Evolutionary conservation across 495 filamentous ascomycete genomes (phyloP), one percentile per base, ranked within the genome.

Genomic region (Trichocladium uniseriatum): DNA sequence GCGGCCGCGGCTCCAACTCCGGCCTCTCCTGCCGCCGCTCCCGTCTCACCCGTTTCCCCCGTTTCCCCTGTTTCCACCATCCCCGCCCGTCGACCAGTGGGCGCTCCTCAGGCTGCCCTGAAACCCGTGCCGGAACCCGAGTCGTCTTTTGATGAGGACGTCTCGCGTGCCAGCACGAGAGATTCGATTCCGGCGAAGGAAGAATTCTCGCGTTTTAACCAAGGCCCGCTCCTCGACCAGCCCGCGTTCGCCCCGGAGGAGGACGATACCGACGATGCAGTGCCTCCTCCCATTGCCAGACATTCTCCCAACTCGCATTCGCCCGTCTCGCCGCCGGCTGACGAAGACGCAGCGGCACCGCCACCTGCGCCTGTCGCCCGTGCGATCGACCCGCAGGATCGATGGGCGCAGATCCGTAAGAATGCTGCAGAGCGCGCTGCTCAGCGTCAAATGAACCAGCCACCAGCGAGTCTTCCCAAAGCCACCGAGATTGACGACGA

Each of bases 321-420:
- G 5, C 22, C 59, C 5, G 51, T 36, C 5, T 29, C 59, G 6
- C 54, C 69, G 40, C 39, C 56, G 20, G 1, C 31, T 43, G 11
- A 46, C 2, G 28, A 42, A 18, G 21, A 52, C 6, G 36, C 15
- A 0, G 43, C 49, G 1, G 20, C 42, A 13, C 41, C 40, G 14
- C 27, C 43, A 19, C 43, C 49, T 31, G 49, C 49, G 4, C 36
- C 37, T 3, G 42, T 38, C 18, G 18, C 34, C 37, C 32, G 24
- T 3, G 32, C 52, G 62, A 45, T 74, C 64, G 49, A 72, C 62
- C 45, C 63, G 24, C 73, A 81, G 45, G 86, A 91, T 59, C 80
- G 89, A 32, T 98, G 92, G 92, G 91, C 89, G 3, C 87, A 94
- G 70, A 95, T 97, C 49, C 76, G 89, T 49, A 89, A 88, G 76